phyloP scores from a whole-genome alignment of 2,329 filamentous ascomycete species.

The Ceratocystis ficicola region DNA sequence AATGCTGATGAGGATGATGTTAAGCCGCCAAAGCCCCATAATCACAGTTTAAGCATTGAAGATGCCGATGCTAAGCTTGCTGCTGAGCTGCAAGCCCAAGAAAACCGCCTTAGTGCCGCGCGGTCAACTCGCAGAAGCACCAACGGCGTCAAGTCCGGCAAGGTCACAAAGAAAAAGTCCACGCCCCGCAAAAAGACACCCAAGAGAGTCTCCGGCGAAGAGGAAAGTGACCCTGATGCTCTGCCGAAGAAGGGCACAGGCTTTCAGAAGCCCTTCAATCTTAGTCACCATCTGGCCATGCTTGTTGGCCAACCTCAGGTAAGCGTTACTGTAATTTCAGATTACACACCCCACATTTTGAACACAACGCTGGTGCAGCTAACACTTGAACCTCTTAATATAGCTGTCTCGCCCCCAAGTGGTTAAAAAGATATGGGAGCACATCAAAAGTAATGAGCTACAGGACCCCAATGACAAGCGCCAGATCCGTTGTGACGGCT shows the following conservation, averaged over 20 bases:
- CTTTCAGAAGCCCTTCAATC: slow-evolving; percentile 76
- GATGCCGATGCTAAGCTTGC: slow-evolving; percentile 82
- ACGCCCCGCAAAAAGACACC: slow-evolving; percentile 62
- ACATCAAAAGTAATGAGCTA: slow-evolving; percentile 78
- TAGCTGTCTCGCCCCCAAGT: slow-evolving; percentile 87
- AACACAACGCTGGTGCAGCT: not conserved
- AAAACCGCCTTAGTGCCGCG: slow-evolving; percentile 57
- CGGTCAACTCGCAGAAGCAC: slow-evolving; percentile 67
- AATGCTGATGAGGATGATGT: slow-evolving; percentile 10
- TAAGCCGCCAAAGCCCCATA: slow-evolving; percentile 30
- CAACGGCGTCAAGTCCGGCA: slow-evolving; percentile 43
- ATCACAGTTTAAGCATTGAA: slow-evolving; percentile 30
- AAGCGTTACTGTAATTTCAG: slow-evolving; percentile 27
- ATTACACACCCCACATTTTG: not conserved
- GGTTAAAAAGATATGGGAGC: slow-evolving; percentile 91
- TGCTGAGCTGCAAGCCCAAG: slow-evolving; percentile 79
- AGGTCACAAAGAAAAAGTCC: slow-evolving; percentile 56
- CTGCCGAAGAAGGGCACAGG: slow-evolving; percentile 81
- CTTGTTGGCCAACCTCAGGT: slow-evolving; percentile 59
- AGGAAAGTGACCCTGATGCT: slow-evolving; percentile 36
- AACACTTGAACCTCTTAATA: not conserved
- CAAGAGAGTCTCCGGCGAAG: slow-evolving; percentile 50
- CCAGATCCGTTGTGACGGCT: slow-evolving; percentile 84
- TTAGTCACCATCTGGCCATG: slow-evolving; percentile 57
- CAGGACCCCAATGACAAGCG: slow-evolving; percentile 87